Evolutionary conservation across 495 filamentous ascomycete species (phyloP), one percentile per base, ranked within the genome.

Genomic region (Xylaria grammica): DNA sequence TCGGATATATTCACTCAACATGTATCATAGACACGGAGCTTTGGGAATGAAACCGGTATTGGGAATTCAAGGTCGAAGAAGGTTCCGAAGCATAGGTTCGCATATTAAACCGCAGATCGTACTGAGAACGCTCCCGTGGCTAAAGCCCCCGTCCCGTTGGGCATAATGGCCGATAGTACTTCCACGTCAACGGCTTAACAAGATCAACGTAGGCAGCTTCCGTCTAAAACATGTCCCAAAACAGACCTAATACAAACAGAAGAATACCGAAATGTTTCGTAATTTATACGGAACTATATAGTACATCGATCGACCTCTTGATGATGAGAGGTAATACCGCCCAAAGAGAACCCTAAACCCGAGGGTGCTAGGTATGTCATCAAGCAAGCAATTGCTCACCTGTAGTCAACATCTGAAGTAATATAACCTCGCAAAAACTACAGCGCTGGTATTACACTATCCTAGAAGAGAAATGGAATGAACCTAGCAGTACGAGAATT

Each of bases 401-500:
- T n/a, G n/a, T n/a, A n/a, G n/a, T n/a, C n/a, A n/a, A n/a, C n/a
- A n/a, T n/a, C n/a, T n/a, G n/a, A n/a, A n/a, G n/a, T n/a, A n/a
- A 36, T 5, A 36, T 36, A 36, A 36, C 32, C 32, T 36, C 32
- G 32, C 5, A 4, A 11, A 36, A 11, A 5, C 32, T 11, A 11
- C 32, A 4, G 32, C 32, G 32, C 40, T 42, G 15, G 17, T 42
- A 9, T 9, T 42, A 44, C 1, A 30, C 54, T 22, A 50, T 9
- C 29, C 29, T 30, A 75, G 61, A 76, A 70, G 27, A 74, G 0
- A 45, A 67, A 63, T 27, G 74, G 74, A 48, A 76, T 62, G 60
- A 76, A 74, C 22, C 72, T 60, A 40, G 65, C 58, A 38, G 74
- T 76, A 29, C 50, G 57, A 34, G 58, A 49, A 76, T 81, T 73